phyloP scores from a whole-genome alignment of 345 rosid species.

The Sonneratia caseolaris region DNA sequence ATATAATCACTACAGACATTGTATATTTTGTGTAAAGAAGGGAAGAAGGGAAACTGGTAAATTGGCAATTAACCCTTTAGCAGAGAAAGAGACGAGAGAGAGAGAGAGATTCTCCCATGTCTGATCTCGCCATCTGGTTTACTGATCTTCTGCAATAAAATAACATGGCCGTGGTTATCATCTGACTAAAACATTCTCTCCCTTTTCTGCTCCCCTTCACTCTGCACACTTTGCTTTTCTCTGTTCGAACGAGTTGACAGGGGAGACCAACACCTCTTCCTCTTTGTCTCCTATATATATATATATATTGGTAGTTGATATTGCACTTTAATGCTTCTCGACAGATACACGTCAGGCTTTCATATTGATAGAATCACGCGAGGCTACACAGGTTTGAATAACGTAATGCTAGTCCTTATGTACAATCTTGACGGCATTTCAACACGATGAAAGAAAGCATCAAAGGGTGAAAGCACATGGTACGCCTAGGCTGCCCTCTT shows the following conservation, averaged over 20 bases:
- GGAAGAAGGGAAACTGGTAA: not conserved
- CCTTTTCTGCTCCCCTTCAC: not conserved
- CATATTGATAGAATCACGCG: not conserved
- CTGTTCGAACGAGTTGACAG: not conserved
- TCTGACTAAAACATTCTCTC: slow-evolving; percentile 2
- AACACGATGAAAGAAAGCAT: too few relatives aligned
- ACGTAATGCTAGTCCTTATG: too few relatives aligned
- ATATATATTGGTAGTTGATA: too few relatives aligned
- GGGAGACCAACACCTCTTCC: not conserved
- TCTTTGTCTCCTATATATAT: not conserved
- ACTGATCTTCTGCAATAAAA: not conserved
- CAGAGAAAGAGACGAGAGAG: not conserved
- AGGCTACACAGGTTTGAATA: not conserved
- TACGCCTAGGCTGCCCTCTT: too few relatives aligned
- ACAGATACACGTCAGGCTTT: not conserved
- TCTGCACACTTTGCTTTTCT: not conserved
- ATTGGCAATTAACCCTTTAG: too few relatives aligned
- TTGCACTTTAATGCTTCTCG: too few relatives aligned
- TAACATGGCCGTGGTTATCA: not conserved
- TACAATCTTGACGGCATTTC: too few relatives aligned
- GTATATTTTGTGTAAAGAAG: not conserved
- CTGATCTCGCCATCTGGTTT: not conserved
- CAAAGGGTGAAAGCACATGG: too few relatives aligned
- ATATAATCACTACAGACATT: not conserved
- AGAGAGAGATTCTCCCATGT: not conserved